Conservation (phyloP, 2,329 filamentous ascomycete species). For the Aureobasidium sp. region DNA sequence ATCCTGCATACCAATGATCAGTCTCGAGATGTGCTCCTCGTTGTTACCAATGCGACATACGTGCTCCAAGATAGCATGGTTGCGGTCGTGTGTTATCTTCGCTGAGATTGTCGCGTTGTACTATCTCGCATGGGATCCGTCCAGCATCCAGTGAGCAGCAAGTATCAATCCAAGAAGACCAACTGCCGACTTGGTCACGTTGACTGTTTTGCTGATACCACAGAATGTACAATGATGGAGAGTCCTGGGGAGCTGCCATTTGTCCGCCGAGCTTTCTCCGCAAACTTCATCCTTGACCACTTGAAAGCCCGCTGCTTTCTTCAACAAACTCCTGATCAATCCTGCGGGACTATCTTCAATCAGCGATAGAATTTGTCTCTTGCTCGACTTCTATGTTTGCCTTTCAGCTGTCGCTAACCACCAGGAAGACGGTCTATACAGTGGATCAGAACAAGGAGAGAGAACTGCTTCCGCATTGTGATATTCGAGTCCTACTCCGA, state of each 20-base stretch:
- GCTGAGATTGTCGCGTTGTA: background rate
- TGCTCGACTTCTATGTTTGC: too few species aligned
- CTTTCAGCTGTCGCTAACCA: too few species aligned
- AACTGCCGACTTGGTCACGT: background rate
- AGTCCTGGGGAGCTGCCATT: background rate
- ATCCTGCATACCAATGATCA: background rate
- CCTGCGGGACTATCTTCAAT: too few species aligned
- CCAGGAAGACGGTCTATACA: too few species aligned
- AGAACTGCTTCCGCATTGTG: too few species aligned
- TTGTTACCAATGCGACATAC: background rate
- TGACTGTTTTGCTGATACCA: background rate
- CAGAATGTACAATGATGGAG: conserved; percentile 7
- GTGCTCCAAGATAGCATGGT: conserved; percentile 14
- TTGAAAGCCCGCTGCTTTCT: too few species aligned
- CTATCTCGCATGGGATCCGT: background rate
- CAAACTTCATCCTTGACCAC: background rate
- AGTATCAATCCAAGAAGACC: background rate
- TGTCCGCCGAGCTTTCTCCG: conserved; percentile 1
- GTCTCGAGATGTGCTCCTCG: background rate
- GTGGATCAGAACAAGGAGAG: too few species aligned
- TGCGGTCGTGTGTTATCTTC: background rate
- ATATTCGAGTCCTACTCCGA: too few species aligned
- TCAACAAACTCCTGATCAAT: too few species aligned
- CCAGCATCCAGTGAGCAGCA: background rate
- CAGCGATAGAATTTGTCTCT: too few species aligned